Base-by-base conservation (phyloP, 176 grass and related monocot genomes). In the Musa itinerans region DNA sequence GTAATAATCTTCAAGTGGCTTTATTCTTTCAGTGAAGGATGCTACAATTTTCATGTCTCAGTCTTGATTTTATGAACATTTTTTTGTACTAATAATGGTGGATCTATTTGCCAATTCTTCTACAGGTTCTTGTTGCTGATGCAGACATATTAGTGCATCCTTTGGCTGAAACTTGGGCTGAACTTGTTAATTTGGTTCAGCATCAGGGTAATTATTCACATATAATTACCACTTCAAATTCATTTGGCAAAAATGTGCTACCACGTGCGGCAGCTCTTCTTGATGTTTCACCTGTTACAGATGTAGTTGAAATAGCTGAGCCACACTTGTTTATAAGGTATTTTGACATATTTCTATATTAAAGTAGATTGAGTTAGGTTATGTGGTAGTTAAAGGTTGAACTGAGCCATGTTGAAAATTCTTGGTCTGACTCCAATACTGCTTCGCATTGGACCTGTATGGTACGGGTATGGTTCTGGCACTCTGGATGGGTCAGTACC, bases 181-280 rank as follows among this genome's bases (percentile, higher is more conserved):
- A 93, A 67, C 81, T 98, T 49, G 67, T 98, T 79, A 75, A 63
- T 52, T 87, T 83, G 12, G 82, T 93, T 82, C 94, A 93, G 79
- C 71, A 87, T 72, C 90, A 86, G 78, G 78, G 90, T 5, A 71
- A 80, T 29, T 98, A 87, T 74, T 93, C 90, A 74, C 94, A 93
- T 82, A 82, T 98, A 51, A 83, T 93, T 81, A 72, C 90, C 3
- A 78, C 94, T 19, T 98, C 94, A 17, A 91, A 80, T 10, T 98
- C 90, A 2, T 98, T 98, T n/a, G 94, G 94, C 16, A 98, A 98
- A 86, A 98, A 98, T 82, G 25, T 98, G 72, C 80, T 98, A 65
- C 90, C 94, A 53, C 94, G 90, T 15, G 84, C 84, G 0, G 94
- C 94, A 1, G 90, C 94, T 74, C 82, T 98, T 71, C 86, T 98